Percentiles rank a stretch among this genome's conserved stretches.
These are phyloP conservation scores for Oryza glaberrima DNA, from an alignment of 176 grass and related monocot species.

Conservation along the genomic window DNA sequence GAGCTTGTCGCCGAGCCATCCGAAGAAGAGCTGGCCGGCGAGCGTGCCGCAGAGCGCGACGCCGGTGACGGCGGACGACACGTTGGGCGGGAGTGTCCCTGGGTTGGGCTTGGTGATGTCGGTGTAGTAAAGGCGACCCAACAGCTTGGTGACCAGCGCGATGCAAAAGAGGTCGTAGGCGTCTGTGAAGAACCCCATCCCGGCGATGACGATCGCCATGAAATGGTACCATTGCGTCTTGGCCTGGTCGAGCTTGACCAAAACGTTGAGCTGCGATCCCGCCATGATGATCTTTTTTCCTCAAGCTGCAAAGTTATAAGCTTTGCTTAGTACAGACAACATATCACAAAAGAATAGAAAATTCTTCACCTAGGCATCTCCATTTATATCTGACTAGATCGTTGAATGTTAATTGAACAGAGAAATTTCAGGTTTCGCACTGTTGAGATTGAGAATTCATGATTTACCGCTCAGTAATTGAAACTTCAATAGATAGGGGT, in stretches of 20 bases:
- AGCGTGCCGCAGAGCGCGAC: neutral
- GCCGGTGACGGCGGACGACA: neutral
- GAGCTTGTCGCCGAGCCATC: neutral
- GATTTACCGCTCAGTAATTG: too few relatives aligned
- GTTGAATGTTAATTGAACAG: too few relatives aligned
- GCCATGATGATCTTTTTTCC: neutral
- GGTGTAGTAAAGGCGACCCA: conserved; percentile 41
- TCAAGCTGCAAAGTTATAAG: neutral
- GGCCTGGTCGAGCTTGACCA: neutral
- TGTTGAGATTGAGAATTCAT: too few relatives aligned
- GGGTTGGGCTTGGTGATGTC: neutral
- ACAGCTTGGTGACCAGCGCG: conserved; percentile 23
- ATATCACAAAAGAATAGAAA: too few relatives aligned
- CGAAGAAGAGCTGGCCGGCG: conserved; percentile 4
- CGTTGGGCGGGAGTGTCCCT: neutral
- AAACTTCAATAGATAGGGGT: too few relatives aligned
- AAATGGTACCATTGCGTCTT: conserved; percentile 15
- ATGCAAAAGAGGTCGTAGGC: conserved; percentile 32
- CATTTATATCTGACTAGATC: too few relatives aligned
- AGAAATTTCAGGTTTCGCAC: too few relatives aligned
- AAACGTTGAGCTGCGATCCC: neutral
- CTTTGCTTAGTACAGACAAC: neutral
- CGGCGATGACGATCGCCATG: conserved; percentile 26
- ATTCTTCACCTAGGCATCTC: too few relatives aligned
- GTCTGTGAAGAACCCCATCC: conserved; percentile 41